Evolutionary conservation across 2,329 filamentous ascomycete species (phyloP).

Genomic region (Aspergillus sp.): DNA sequence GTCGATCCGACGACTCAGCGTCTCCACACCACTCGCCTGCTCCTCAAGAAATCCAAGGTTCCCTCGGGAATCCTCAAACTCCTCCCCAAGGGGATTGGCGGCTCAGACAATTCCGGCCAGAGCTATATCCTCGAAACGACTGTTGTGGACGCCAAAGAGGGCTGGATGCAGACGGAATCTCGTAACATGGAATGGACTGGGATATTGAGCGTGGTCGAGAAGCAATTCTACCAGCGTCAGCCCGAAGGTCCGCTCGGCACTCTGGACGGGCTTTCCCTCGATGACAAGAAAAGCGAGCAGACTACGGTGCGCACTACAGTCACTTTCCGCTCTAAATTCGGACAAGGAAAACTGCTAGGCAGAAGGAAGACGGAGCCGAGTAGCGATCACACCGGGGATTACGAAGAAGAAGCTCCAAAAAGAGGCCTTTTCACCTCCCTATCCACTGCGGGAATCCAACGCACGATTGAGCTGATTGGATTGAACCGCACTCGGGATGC

Average conservation of each 20-base stretch:
- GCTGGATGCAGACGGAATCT: slow-evolving; percentile 67
- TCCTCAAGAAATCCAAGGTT: slow-evolving; percentile 64
- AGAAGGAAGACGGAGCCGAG: slow-evolving; percentile 42
- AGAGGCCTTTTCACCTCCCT: slow-evolving; percentile 60
- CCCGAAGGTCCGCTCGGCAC: slow-evolving; percentile 24
- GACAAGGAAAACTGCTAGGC: slow-evolving; percentile 55
- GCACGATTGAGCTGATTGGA: slow-evolving; percentile 65
- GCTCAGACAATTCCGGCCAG: slow-evolving; percentile 60
- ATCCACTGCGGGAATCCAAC: slow-evolving; percentile 61
- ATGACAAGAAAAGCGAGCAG: slow-evolving; percentile 44
- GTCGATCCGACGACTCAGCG: slow-evolving; percentile 62
- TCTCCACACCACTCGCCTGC: slow-evolving; percentile 62
- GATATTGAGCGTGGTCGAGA: slow-evolving; percentile 64
- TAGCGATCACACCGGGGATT: slow-evolving; percentile 39
- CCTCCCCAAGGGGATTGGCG: slow-evolving; percentile 60
- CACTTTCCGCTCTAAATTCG: slow-evolving; percentile 62
- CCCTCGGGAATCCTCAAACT: slow-evolving; percentile 63
- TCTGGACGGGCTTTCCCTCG: slow-evolving; percentile 36
- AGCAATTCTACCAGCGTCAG: slow-evolving; percentile 58
- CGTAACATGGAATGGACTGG: slow-evolving; percentile 68
- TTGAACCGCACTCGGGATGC: slow-evolving; percentile 62
- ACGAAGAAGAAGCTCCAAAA: slow-evolving; percentile 55
- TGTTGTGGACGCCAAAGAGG: slow-evolving; percentile 62
- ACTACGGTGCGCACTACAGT: slow-evolving; percentile 63
- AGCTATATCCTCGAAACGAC: slow-evolving; percentile 65